Conservation (phyloP, 2,329 filamentous ascomycete genomes). For the Cladophialophora immunda region DNA sequence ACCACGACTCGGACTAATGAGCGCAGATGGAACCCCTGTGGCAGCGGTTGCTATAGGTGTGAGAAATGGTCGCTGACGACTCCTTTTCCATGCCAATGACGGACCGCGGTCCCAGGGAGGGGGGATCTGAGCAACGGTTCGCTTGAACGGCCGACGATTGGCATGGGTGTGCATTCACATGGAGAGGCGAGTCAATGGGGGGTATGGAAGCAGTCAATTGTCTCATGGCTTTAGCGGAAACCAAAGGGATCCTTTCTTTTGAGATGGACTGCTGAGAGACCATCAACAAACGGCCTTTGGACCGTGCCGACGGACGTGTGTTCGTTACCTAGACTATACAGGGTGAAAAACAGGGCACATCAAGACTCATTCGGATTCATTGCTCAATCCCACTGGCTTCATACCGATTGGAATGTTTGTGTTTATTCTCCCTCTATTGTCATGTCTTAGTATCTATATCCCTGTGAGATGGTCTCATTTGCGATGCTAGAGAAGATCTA, state of each 20-base stretch:
- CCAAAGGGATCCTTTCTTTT: not conserved
- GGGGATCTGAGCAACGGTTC: not conserved
- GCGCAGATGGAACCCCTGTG: not conserved
- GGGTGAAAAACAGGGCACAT: not conserved
- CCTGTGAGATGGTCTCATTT: conserved; percentile 3
- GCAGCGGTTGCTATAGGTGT: not conserved
- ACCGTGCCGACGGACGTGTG: not conserved
- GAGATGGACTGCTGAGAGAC: not conserved
- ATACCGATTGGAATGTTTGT: not conserved
- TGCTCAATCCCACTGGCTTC: not conserved
- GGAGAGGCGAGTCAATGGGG: not conserved
- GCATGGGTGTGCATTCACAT: not conserved
- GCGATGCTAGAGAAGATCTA: not conserved
- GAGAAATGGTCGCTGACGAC: not conserved
- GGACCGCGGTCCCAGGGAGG: not conserved
- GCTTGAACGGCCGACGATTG: not conserved
- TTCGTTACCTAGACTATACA: not conserved
- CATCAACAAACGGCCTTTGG: not conserved
- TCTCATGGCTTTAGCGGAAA: not conserved
- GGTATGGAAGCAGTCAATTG: not conserved
- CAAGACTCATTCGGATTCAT: not conserved
- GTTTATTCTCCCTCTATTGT: conserved; percentile 1
- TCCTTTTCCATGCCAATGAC: not conserved
- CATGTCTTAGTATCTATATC: not conserved
- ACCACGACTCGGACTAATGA: not conserved